Evolutionary conservation across 768 basidiomycete genomes (phyloP).

Genomic region (Mycena galericulata): DNA sequence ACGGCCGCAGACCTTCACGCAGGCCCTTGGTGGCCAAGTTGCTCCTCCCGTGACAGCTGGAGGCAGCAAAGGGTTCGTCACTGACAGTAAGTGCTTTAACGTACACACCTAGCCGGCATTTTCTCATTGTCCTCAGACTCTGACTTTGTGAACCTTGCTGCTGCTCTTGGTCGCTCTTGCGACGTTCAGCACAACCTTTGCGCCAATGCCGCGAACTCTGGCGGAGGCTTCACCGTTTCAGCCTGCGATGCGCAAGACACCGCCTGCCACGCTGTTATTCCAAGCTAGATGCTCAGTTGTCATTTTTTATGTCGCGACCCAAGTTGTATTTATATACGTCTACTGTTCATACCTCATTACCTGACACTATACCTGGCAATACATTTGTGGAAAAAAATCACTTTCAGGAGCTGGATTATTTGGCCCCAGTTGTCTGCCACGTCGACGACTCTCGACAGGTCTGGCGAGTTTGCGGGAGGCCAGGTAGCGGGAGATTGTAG

Average conservation of each 20-base stretch:
- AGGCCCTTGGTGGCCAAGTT: constrained; percentile 56
- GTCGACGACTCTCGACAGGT: no score
- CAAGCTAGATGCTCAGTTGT: constrained; percentile 45
- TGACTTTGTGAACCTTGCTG: constrained; percentile 61
- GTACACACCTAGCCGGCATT: background rate
- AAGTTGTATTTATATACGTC: constrained; percentile 59
- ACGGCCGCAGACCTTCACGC: constrained; percentile 62
- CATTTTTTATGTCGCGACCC: constrained; percentile 45
- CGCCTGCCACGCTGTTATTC: constrained; percentile 39
- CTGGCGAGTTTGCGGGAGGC: no score
- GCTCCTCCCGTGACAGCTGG: constrained; percentile 60
- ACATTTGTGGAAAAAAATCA: constrained; percentile 28
- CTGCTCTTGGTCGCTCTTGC: constrained; percentile 68
- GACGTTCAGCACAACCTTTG: constrained; percentile 70
- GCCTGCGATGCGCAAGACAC: constrained; percentile 40
- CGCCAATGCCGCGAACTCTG: constrained; percentile 63
- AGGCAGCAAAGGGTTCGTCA: constrained; percentile 60
- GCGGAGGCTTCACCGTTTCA: constrained; percentile 51
- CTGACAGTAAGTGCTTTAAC: constrained; percentile 40
- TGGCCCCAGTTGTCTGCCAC: no score
- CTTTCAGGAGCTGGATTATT: no score
- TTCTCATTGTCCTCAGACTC: constrained; percentile 38
- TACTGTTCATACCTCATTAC: constrained; percentile 35
- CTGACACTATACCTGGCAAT: constrained; percentile 31
- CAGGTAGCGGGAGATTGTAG: no score